Evolutionary conservation across 306 rosid genomes (phyloP), one percentile per base, ranked within the genome.

Genomic region (Fragaria ananassa): DNA sequence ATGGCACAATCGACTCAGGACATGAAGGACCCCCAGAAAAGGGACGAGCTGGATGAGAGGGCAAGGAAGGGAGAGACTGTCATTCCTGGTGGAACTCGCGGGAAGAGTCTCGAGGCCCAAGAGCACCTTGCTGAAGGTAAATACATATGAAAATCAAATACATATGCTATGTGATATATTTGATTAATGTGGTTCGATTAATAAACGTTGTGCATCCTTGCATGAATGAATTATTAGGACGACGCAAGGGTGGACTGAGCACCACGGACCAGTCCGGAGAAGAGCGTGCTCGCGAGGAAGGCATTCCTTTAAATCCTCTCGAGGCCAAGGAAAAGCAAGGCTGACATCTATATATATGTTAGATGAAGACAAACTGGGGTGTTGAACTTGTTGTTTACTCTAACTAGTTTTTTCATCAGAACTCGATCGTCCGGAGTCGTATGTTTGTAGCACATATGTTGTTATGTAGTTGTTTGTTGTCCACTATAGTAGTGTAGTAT

Each of bases 171-270:
- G 19, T 45, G 10, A 45, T 46, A 6, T 18, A 21, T 51, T 18
- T 4, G 9, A 6, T 54, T 10, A n/a, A 19, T 54, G 27, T 39
- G 42, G 6, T 39, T n/a, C 18, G 27, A 8, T n/a, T n/a, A 21
- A 19, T 54, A n/a, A 21, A 54, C 61, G 23, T 2, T n/a, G 29
- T 8, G 27, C 21, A 25, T 19, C n/a, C 23, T 21, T n/a, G 61
- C 10, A 54, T 54, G 23, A 9, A 54, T 54, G 61, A 54, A n/a
- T 18, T 51, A 51, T 51, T 54, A n/a, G 27, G 61, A 54, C 19
- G 61, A 54, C 61, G 61, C 61, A 54, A 54, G 29, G 61, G 61
- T 54, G 61, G 61, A 54, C 61, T 54, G 10, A 54, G 61, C 61
- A 54, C 61, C 4, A 21, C 11, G 61, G 61, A 54, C 12, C 21